A percentile compares a stretch with the other conserved stretches of the same genome.
Conservation (phyloP, 1,139 yeast species). For the Hanseniaspora uvarum region DNA sequence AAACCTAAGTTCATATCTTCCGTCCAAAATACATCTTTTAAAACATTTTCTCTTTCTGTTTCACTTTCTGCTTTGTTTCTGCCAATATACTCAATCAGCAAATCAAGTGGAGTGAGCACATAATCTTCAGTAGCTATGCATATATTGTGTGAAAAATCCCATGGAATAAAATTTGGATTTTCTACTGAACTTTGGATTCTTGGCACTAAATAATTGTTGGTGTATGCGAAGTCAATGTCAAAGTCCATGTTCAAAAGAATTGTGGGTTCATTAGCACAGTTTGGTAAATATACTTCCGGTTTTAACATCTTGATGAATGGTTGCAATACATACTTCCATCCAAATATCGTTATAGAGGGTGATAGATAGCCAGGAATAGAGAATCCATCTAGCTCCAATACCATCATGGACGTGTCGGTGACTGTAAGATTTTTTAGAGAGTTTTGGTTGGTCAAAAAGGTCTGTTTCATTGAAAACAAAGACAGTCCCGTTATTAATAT, state of each 20-base stretch:
- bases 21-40: slow-evolving; percentile 3
- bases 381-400: slow-evolving; percentile 1
- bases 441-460: neutral
- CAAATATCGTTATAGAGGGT: neutral
- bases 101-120: slow-evolving; percentile 14
- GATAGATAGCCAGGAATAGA: neutral
- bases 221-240: neutral
- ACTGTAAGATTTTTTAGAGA: slow-evolving; percentile 1
- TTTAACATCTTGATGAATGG: neutral
- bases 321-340: neutral
- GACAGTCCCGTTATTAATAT: neutral
- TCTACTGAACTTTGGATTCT: neutral
- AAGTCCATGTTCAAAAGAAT: slow-evolving; percentile 1
- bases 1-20: slow-evolving; percentile 11
- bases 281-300: neutral
- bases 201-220: neutral
- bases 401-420: neutral
- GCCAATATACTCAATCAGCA: slow-evolving; percentile 15
- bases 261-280: slow-evolving; percentile 1
- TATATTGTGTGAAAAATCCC: slow-evolving; percentile 7
- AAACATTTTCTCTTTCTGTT: neutral
- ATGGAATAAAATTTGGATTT: slow-evolving; percentile 1
- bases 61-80: slow-evolving; percentile 11
- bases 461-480: neutral
- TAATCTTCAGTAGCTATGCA: slow-evolving; percentile 12